phyloP scores from a whole-genome alignment of 352 stramenopile species.

The Phytopythium cucurbitacearum region DNA sequence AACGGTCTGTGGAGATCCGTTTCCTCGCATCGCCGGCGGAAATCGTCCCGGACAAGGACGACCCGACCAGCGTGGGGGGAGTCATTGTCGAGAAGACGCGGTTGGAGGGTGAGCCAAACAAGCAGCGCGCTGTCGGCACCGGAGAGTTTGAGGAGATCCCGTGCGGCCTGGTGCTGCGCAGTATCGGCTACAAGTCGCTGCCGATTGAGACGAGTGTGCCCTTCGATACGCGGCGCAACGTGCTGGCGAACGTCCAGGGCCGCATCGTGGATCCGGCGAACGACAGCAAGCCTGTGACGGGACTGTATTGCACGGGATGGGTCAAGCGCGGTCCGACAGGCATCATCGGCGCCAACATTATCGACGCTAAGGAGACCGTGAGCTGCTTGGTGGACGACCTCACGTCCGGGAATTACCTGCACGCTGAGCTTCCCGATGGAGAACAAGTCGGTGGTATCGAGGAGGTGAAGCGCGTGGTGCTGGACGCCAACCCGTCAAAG shows the following conservation, averaged over 20 bases:
- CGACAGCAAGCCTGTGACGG: constrained; percentile 37
- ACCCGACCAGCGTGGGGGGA: constrained; percentile 42
- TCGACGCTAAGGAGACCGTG: constrained; percentile 95
- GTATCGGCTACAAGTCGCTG: constrained; percentile 91
- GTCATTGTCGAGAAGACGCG: constrained; percentile 88
- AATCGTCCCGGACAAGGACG: constrained; percentile 51
- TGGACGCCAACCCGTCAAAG: constrained; percentile 43
- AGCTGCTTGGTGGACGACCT: constrained; percentile 90
- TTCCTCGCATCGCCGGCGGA: constrained; percentile 89
- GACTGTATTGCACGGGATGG: constrained; percentile 97
- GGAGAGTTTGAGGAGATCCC: constrained; percentile 84
- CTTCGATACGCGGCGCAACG: constrained; percentile 77
- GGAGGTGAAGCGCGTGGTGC: constrained; percentile 42
- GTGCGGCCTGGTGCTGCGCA: constrained; percentile 73
- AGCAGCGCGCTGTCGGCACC: constrained; percentile 83
- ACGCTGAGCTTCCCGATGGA: constrained; percentile 11
- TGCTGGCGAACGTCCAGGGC: constrained; percentile 61
- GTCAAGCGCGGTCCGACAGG: constrained; percentile 96
- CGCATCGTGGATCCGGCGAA: constrained; percentile 41
- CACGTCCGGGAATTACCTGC: constrained; percentile 31
- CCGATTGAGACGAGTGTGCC: constrained; percentile 57
- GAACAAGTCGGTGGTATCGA: constrained; percentile 27
- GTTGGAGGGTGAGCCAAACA: constrained; percentile 80
- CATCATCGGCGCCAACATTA: constrained; percentile 99
- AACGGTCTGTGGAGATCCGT: constrained; percentile 77